Base-by-base conservation (phyloP, 768 basidiomycete genomes). In the Suillus tomentosus region DNA sequence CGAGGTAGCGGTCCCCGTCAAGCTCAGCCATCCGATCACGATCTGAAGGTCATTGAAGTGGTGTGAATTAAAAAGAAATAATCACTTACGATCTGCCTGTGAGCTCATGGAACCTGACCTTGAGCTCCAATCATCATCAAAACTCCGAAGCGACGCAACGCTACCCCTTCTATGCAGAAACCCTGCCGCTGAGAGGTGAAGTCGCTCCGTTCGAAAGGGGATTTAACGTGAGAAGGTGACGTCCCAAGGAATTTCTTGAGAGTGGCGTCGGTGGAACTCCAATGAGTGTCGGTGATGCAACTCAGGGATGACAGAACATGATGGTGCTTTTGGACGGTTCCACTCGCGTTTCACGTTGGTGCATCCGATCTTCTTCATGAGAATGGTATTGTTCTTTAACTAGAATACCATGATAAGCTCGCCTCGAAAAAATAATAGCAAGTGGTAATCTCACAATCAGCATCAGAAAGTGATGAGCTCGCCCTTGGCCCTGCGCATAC, bases 331-430 rank as follows among this genome's bases (percentile, higher is more conserved):
- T 22, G 74, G 73, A 17, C 72, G 74, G 64, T 82, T 83, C 86
- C 85, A 81, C 51, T 79, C 78, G 55, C 79, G 79, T n/a, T 70
- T 86, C 84, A 42, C 77, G 82, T 59, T 84, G 81, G 57, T 74
- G 78, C 50, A 66, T 65, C 19, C 58, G 74, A n/a, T 73, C 77
- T 24, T 72, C 73, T 55, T 72, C 73, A 13, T 67, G 67, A 34
- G 77, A 71, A 19, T 47, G 75, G 48, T 74, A 59, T 31, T 73
- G 73, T 19, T 75, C 72, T 43, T 65, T 69, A 62, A 70, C 80
- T 24, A 24, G 24, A 24, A 24, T 24, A 24, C 24, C 24, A 24
- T 24, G 24, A 24, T 24, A 24, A 24, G 39, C 67, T 53, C 14
- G 55, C 51, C 57, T 51, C 24, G 37, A 24, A 24, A 36, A 27